A percentile compares a stretch with the other conserved stretches of the same genome.
Evolutionary conservation across 805 yeast genomes (phyloP).

Genomic region (Pichia membranifaciens): DNA sequence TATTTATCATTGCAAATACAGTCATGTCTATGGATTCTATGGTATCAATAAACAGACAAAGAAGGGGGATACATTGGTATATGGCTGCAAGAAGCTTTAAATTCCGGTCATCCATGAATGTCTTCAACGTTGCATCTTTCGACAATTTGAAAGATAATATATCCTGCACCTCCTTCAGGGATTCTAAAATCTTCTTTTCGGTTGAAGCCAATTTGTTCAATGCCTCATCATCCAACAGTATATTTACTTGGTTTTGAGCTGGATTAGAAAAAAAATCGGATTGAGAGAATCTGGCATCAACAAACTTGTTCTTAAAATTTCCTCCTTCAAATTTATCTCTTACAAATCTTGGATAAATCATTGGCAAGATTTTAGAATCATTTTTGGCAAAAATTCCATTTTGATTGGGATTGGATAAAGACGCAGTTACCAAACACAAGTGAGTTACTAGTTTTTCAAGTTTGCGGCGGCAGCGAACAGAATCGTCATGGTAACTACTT

Average conservation of each 20-base stretch:
- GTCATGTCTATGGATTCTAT: constrained; percentile 60
- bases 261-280: constrained; percentile 30
- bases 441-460: constrained; percentile 4
- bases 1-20: constrained; percentile 35
- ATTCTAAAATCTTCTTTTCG: constrained; percentile 33
- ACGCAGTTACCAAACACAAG: background rate
- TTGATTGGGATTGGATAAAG: background rate
- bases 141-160: constrained; percentile 37
- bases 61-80: constrained; percentile 46
- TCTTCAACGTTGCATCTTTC: constrained; percentile 16
- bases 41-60: constrained; percentile 44
- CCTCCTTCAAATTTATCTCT: constrained; percentile 68
- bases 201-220: constrained; percentile 33
- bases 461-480: background rate
- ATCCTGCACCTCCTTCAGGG: constrained; percentile 38
- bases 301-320: constrained; percentile 71
- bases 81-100: constrained; percentile 47
- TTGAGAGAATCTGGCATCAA: constrained; percentile 20
- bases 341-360: constrained; percentile 63
- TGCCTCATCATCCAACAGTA: constrained; percentile 46
- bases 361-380: constrained; percentile 41
- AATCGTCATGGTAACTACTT: constrained; percentile 3
- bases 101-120: constrained; percentile 37
- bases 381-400: constrained; percentile 3
- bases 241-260: constrained; percentile 26